A percentile compares a stretch with the other conserved stretches of the same genome.
Evolutionary conservation across 2,329 filamentous ascomycete species (phyloP).

Genomic region (Diaporthe nobilis): DNA sequence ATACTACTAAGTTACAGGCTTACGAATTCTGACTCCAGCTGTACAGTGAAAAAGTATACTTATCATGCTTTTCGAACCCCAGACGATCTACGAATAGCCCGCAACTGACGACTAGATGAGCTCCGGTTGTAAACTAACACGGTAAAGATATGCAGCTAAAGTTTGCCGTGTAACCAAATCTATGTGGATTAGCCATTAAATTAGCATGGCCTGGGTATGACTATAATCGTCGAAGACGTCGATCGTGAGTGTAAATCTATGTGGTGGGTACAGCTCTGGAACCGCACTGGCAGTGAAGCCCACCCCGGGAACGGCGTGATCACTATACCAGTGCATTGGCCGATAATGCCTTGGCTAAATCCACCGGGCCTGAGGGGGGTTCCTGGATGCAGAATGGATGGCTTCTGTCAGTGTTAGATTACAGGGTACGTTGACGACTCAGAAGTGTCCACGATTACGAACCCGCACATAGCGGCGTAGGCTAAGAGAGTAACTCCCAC

Average conservation of each 20-base stretch:
- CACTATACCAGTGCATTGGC: not conserved
- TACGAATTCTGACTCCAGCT: not conserved
- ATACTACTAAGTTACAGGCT: no score
- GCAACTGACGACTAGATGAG: not conserved
- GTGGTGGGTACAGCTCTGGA: not conserved
- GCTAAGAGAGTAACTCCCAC: not conserved
- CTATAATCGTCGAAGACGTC: no score
- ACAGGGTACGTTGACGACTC: slow-evolving; percentile 15
- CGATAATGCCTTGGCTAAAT: not conserved
- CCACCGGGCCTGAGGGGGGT: not conserved
- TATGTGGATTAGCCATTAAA: not conserved
- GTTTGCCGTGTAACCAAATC: not conserved
- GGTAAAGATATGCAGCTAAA: not conserved
- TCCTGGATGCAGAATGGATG: not conserved
- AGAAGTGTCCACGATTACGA: slow-evolving; percentile 17
- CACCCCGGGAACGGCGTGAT: not conserved
- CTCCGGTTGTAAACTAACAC: not conserved
- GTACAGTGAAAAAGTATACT: no score
- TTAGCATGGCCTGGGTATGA: not conserved
- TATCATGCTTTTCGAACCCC: not conserved
- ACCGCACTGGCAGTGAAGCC: no score
- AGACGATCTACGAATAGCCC: not conserved
- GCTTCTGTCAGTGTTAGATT: not conserved
- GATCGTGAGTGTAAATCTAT: not conserved
- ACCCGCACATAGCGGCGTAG: not conserved